Conservation (phyloP, 148 eudicot genomes). For the Simmondsia chinensis region DNA sequence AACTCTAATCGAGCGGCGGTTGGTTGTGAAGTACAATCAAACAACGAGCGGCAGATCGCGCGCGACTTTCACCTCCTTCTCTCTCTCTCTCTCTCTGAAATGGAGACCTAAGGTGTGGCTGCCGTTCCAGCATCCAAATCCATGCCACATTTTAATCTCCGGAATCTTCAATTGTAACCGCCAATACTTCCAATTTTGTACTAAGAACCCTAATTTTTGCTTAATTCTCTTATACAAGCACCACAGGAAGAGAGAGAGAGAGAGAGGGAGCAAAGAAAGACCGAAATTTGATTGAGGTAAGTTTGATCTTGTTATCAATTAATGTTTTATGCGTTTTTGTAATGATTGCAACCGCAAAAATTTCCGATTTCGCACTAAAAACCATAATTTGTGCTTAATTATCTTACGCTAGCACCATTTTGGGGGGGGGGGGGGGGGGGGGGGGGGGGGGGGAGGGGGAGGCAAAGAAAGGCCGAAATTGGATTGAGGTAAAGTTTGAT, state of each 20-base stretch:
- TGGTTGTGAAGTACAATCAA: background rate
- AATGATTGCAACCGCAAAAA: too few species aligned
- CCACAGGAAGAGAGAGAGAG: too few species aligned
- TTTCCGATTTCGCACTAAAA: too few species aligned
- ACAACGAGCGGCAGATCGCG: conserved; percentile 11
- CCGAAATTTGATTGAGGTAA: conserved; percentile 8
- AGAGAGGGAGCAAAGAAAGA: background rate
- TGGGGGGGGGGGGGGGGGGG: too few species aligned
- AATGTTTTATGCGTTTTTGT: too few species aligned
- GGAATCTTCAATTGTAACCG: too few species aligned
- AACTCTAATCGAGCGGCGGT: conserved; percentile 4
- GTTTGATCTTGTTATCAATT: background rate
- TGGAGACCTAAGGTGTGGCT: conserved; percentile 6
- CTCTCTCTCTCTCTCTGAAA: background rate
- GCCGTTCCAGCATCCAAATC: background rate
- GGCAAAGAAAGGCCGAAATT: background rate
- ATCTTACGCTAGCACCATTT: too few species aligned
- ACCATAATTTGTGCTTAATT: too few species aligned
- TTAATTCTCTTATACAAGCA: too few species aligned
- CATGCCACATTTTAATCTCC: too few species aligned
- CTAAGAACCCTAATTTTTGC: too few species aligned
- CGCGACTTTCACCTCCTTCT: background rate
- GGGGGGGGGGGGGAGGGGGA: background rate
- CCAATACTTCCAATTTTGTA: too few species aligned
- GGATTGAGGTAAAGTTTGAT: background rate